These are phyloP conservation scores for Avena eriantha DNA, from an alignment of 176 grass and related monocot species.

Conservation along the genomic window DNA sequence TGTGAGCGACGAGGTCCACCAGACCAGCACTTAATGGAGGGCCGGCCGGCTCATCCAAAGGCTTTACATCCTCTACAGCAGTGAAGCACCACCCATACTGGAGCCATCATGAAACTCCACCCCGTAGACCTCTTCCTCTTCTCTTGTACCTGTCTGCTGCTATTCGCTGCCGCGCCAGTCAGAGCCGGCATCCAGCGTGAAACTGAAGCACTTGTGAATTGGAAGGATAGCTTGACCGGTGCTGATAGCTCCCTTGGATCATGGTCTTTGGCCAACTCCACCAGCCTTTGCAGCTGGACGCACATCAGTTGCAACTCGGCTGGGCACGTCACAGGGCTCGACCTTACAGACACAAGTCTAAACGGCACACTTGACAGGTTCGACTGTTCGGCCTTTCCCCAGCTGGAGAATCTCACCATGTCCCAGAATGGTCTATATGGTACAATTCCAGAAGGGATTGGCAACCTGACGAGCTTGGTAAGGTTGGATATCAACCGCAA, in stretches of 20 bases:
- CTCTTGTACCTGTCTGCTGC: neutral
- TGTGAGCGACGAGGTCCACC: neutral
- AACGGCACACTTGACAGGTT: neutral
- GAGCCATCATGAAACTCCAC: neutral
- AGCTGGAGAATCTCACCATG: neutral
- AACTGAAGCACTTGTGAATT: conserved; percentile 2
- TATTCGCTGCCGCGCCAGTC: neutral
- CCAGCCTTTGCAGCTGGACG: neutral
- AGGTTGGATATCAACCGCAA: rapidly evolving
- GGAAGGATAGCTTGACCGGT: neutral
- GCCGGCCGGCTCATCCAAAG: neutral
- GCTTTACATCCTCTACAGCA: neutral
- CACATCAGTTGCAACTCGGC: neutral
- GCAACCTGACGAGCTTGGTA: neutral
- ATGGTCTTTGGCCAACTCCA: neutral
- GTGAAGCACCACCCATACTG: neutral
- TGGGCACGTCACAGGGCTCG: neutral
- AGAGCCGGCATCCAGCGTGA: neutral
- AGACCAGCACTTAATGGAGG: neutral
- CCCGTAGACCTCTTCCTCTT: neutral
- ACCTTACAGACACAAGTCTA: rapidly evolving
- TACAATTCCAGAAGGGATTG: neutral
- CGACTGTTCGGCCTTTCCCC: neutral
- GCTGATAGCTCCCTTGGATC: neutral
- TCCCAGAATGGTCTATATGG: neutral